These are phyloP conservation scores for Pseudotsuga menziesii DNA, from an alignment of 75 land plant genomes.

Conservation along the genomic window DNA sequence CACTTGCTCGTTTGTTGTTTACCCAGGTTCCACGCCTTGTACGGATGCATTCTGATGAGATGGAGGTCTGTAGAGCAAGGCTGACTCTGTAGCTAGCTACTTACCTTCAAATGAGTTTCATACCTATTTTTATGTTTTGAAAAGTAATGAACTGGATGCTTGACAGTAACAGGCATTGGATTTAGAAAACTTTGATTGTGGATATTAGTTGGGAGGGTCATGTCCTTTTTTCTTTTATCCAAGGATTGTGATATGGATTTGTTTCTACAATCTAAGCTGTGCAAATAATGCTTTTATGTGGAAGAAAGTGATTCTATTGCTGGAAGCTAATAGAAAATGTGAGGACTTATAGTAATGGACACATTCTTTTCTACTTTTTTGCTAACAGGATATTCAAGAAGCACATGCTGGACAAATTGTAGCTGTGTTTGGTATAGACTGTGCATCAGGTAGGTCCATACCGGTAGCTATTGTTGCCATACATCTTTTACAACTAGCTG, in stretches of 20 bases:
- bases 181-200: not conserved
- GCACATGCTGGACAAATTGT: slow-evolving; percentile 99
- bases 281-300: not conserved
- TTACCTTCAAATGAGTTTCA: not conserved
- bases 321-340: not conserved
- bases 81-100: not conserved
- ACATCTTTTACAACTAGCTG: not conserved
- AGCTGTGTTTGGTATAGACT: slow-evolving; percentile 98
- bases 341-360: not conserved
- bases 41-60: slow-evolving; percentile 97
- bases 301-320: not conserved
- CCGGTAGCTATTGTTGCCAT: not conserved
- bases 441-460: slow-evolving; percentile 78
- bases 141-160: not conserved
- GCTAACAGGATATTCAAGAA: slow-evolving; percentile 86
- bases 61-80: slow-evolving; percentile 72
- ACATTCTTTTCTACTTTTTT: not conserved
- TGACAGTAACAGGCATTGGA: not conserved
- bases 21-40: slow-evolving; percentile 89
- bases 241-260: not conserved
- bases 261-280: not conserved
- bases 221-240: not conserved
- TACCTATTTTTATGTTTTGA: not conserved
- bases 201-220: not conserved
- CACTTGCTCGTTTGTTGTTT: not conserved